Base-by-base conservation (phyloP, 208 protist genomes). In the Herpetomonas samuelpessoai region DNA sequence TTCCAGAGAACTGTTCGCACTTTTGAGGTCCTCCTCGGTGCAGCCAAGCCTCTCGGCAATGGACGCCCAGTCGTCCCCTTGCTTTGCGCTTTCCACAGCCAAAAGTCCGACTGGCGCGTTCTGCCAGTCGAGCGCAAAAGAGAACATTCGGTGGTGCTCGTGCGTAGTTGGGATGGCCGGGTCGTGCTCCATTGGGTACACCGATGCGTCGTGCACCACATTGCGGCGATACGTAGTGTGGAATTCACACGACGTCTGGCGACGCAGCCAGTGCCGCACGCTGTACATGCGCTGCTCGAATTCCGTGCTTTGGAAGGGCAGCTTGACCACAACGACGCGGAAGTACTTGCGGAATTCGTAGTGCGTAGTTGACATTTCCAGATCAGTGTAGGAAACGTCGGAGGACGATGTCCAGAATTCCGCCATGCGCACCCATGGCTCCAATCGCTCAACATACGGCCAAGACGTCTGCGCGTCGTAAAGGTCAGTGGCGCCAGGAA, bases 271-370 rank as follows among this genome's bases (percentile, higher is more conserved):
- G 65, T 93, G 86, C 10, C 90, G 79, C 30, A 93, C 90, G 57
- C 79, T 77, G 60, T 96, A 92, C 58, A 96, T 81, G 24, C 90
- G 83, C 70, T 93, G 83, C 68, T 96, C 90, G 67, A 96, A 91
- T 69, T 93, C 83, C 12, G 84, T 91, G 56, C 86, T 92, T 51
- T 91, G 84, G 57, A 96, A 96, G 3, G 90, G 90, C 62, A 96
- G 57, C 57, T 92, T 93, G 18, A 92, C 76, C 12, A 93, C 76
- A 31, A 96, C 79, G 6, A 89, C 77, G 38, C 86, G 86, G 63
- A 93, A 96, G 62, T 83, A 91, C 71, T 92, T 92, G 57, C 90
- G 71, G 61, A 93, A 96, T 62, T 96, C 86, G 71, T 92, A 93
- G 64, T 93, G 83, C 19, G 83, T 71, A n/a, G 90, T 93, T 0